phyloP scores from a whole-genome alignment of 805 yeast genomes.

The Starmerella davenportii region DNA sequence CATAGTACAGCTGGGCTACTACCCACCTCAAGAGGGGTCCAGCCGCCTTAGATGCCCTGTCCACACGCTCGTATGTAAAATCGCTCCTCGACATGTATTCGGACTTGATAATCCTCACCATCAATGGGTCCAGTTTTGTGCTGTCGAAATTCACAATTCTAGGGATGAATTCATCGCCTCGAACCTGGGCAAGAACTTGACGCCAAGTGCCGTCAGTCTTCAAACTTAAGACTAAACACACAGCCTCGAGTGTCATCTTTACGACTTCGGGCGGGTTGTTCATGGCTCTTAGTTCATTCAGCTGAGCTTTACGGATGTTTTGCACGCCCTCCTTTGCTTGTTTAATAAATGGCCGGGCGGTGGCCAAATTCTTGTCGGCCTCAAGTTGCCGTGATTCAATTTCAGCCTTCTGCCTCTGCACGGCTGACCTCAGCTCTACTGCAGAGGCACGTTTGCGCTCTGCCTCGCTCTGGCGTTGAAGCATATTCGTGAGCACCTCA shows the following conservation, averaged over 20 bases:
- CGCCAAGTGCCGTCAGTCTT: constrained; percentile 45
- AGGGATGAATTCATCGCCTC: constrained; percentile 75
- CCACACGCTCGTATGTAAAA: constrained; percentile 54
- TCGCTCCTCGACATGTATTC: constrained; percentile 44
- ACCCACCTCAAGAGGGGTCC: constrained; percentile 88
- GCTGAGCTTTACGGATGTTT: constrained; percentile 77
- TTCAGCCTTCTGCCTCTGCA: constrained; percentile 47
- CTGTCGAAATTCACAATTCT: constrained; percentile 61
- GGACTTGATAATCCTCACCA: constrained; percentile 39
- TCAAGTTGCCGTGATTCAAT: constrained; percentile 34
- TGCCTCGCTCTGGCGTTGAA: constrained; percentile 75
- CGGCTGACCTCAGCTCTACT: constrained; percentile 48
- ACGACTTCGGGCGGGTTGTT: constrained; percentile 78
- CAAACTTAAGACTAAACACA: constrained; percentile 65
- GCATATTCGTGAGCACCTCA: constrained; percentile 52
- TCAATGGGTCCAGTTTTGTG: constrained; percentile 37
- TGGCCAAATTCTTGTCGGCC: constrained; percentile 48
- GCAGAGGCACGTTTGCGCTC: constrained; percentile 82
- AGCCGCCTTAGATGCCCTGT: constrained; percentile 86
- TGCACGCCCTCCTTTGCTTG: constrained; percentile 85
- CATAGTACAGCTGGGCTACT: constrained; percentile 66
- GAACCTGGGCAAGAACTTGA: constrained; percentile 60
- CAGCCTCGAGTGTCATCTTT: constrained; percentile 70
- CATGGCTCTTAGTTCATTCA: constrained; percentile 80
- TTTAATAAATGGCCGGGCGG: constrained; percentile 66